These are phyloP conservation scores for Fonsecaea monophora DNA, from an alignment of 2,329 filamentous ascomycete genomes.

Conservation along the genomic window DNA sequence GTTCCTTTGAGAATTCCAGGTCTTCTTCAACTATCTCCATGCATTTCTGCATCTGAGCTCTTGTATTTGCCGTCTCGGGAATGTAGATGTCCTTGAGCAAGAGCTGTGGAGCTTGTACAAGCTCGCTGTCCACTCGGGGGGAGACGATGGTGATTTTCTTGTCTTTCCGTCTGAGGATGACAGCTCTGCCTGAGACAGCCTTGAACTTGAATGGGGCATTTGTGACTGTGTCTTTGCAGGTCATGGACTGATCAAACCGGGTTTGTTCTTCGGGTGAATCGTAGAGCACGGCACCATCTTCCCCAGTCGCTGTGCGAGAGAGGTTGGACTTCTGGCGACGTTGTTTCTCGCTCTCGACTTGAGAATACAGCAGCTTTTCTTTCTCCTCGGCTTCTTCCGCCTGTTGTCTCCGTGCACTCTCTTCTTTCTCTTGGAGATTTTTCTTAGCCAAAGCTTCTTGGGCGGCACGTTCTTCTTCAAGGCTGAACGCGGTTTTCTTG, in stretches of 20 bases:
- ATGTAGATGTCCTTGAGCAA: constrained; percentile 75
- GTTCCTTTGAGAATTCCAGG: constrained; percentile 75
- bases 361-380: constrained; percentile 33
- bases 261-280: constrained; percentile 42
- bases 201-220: constrained; percentile 71
- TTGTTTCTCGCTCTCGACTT: constrained; percentile 34
- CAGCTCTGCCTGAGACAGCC: constrained; percentile 71
- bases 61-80: constrained; percentile 63
- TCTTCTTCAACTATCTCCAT: constrained; percentile 77
- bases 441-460: constrained; percentile 30
- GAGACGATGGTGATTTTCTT: constrained; percentile 72
- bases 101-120: constrained; percentile 66
- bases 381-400: constrained; percentile 36
- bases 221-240: constrained; percentile 65
- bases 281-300: constrained; percentile 31
- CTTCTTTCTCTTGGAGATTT: constrained; percentile 29
- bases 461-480: constrained; percentile 38
- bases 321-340: constrained; percentile 27
- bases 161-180: constrained; percentile 69
- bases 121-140: constrained; percentile 67
- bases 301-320: constrained; percentile 25
- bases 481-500: constrained; percentile 32
- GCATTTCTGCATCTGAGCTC: constrained; percentile 73
- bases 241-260: constrained; percentile 54
- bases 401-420: constrained; percentile 30